Base-by-base conservation (phyloP, 768 basidiomycete genomes). In the Russula virescens region DNA sequence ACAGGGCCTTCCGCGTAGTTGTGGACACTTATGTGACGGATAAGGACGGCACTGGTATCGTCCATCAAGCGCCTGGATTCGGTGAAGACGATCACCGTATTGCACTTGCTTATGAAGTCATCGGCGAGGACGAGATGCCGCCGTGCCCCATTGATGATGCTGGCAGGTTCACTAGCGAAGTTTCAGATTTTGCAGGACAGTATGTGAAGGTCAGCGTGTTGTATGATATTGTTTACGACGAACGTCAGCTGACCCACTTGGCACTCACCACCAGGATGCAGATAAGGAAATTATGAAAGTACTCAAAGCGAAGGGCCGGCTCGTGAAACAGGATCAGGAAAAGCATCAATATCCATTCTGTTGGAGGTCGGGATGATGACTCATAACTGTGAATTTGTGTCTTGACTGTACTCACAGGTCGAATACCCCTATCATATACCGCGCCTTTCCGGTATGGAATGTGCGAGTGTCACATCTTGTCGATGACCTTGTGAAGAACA, bases 81-180 rank as follows among this genome's bases (percentile, higher is more conserved):
- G 97, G 97, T 78, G 96, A 98, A 73, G 97, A 99, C 69, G 97
- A 99, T 81, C 92, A 98, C 74, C 90, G 97, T 57, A 84, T 99
- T 69, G 88, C 91, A 28, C 81, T 96, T 63, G 84, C 85, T 4
- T 82, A 96, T 69, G 91, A 88, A 21, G 83, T 98, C 56, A 73
- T 98, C n/a, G 79, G 80, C 26, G 78, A 83, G 0, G 95, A 96
- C 49, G 95, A 98, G 73, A 86, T 94, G 83, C 95, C 97, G 0
- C 97, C 97, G 0, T 97, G 94, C 72, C 97, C 97, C 45, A 82
- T 99, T 60, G 92, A 98, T 68, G 96, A 99, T 69, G 77, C 80
- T 9, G 94, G 95, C 9, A 79, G 80, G 64, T 99, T 95, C 76
- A 96, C 93, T 7, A 80, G 82, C 49, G 90, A 92, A 69, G 94